phyloP scores from a whole-genome alignment of 768 basidiomycete genomes.

The Boletus patriciae region DNA sequence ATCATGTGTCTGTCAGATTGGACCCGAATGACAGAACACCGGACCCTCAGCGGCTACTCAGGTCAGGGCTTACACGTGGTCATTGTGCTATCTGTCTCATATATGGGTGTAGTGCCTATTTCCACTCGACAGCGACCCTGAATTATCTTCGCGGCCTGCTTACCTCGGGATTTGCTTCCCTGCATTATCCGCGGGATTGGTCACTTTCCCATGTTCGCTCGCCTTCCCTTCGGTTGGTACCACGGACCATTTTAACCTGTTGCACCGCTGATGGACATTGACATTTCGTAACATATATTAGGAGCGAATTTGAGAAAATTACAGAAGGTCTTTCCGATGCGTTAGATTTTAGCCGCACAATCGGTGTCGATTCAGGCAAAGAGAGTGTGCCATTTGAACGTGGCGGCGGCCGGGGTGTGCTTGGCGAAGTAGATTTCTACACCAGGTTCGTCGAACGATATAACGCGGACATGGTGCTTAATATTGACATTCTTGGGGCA shows the following conservation, averaged over 20 bases:
- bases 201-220: constrained; percentile 90
- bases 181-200: constrained; percentile 89
- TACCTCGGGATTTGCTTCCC: constrained; percentile 90
- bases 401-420: constrained; percentile 66
- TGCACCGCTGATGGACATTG: constrained; percentile 15
- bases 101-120: constrained; percentile 71
- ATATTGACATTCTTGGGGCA: neutral
- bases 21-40: constrained; percentile 79
- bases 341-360: constrained; percentile 88
- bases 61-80: constrained; percentile 36
- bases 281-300: constrained; percentile 29
- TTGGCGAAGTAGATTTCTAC: constrained; percentile 92
- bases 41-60: constrained; percentile 86
- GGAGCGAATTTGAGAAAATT: constrained; percentile 82
- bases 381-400: constrained; percentile 57
- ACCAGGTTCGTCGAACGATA: constrained; percentile 57
- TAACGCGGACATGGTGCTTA: neutral
- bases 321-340: constrained; percentile 85
- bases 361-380: constrained; percentile 64
- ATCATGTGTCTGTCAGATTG: constrained; percentile 37
- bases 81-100: neutral
- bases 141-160: constrained; percentile 90
- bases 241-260: neutral
- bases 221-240: constrained; percentile 61
- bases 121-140: constrained; percentile 90